A percentile compares a stretch with the other conserved stretches of the same genome.
phyloP scores from a whole-genome alignment of 805 yeast species.

The Candida suzukii region DNA sequence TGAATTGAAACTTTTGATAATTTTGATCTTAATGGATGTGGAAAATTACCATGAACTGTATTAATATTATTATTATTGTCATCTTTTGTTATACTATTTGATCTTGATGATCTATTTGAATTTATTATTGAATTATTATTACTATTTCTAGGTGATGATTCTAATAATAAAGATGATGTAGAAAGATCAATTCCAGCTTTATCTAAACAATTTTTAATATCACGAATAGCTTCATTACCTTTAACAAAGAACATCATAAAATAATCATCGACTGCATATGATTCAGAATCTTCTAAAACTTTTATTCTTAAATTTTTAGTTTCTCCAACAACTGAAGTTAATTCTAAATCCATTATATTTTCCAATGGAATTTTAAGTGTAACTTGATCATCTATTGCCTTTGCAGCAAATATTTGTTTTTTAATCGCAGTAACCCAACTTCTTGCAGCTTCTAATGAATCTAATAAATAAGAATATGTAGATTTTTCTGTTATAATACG shows the following conservation, averaged over 20 bases:
- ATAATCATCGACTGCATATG: constrained; percentile 59
- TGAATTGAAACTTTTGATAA: background rate
- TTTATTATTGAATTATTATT: background rate
- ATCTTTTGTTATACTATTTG: no score
- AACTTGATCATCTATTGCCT: constrained; percentile 66
- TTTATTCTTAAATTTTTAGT: constrained; percentile 54
- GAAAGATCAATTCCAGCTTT: constrained; percentile 19
- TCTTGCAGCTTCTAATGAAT: constrained; percentile 63
- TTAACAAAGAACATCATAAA: constrained; percentile 59
- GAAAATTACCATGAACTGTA: no score
- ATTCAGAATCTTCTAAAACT: constrained; percentile 47
- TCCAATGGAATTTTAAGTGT: constrained; percentile 69
- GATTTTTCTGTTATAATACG: constrained; percentile 50
- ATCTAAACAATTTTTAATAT: constrained; percentile 33
- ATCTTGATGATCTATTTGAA: no score
- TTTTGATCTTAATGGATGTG: background rate
- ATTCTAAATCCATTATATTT: constrained; percentile 56
- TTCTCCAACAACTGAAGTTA: constrained; percentile 45
- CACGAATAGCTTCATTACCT: constrained; percentile 35
- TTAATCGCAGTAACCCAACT: constrained; percentile 74
- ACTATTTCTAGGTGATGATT: background rate
- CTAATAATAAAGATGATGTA: background rate
- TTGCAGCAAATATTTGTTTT: constrained; percentile 68
- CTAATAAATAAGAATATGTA: constrained; percentile 64
- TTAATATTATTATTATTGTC: no score